Evolutionary conservation across 2,329 filamentous ascomycete genomes (phyloP), one percentile per base, ranked within the genome.

Genomic region (Nannizziopsis barbatae): DNA sequence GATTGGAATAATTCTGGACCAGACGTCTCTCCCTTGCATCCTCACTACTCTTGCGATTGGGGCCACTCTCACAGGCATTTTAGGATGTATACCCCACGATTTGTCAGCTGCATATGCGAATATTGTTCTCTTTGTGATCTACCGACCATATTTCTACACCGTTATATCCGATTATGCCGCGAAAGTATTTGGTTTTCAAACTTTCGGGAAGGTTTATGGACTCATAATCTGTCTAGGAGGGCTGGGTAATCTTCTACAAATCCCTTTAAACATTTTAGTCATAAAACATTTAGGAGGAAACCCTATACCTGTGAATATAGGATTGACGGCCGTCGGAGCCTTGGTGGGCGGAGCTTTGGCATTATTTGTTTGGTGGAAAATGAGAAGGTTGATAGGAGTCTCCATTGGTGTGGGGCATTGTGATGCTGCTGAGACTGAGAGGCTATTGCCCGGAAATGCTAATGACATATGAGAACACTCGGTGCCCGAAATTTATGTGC

Each of bases 151-250:
- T 27, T 95, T 94, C 67, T 95, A 95, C 69, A 93, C 87, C 0
- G 80, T 86, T 6, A 85, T 95, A 50, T 90, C 83, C 20, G 88
- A 95, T 68, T 94, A 93, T 64, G 79, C 80, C 11, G 88, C 86
- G 55, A 95, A 94, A 66, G 86, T 95, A 30, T 95, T 95, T 62
- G 88, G 88, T 11, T 94, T 95, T 67, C 75, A 81, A 49, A 95
- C 87, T 0, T 95, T 95, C 58, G 88, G 88, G 36, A 92, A 84
- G 41, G 86, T 95, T 27, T 95, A 95, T 66, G 89, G 89, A 3
- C 75, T 88, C 9, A 86, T 94, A 57, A 94, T 94, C 58, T 93
- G 86, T 63, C 69, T 92, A 2, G 83, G 86, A 0, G 89, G 89
- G 0, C 63, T 95, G 1, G 75, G 86, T 58, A 94, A 92, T 63